Evolutionary conservation across 257 asterid genomes (phyloP).

Genomic region (Plantago ovata): DNA sequence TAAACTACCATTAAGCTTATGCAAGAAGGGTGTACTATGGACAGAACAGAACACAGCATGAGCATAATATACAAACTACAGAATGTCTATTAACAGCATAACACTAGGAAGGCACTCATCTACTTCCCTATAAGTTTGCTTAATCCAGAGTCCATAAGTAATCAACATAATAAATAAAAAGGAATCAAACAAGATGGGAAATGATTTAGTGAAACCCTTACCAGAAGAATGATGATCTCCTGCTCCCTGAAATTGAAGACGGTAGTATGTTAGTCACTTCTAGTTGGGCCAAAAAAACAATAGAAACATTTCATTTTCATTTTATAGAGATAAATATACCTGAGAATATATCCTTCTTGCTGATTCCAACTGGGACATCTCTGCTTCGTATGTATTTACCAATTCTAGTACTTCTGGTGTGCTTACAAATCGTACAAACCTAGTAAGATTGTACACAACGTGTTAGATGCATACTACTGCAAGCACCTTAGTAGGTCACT

Average conservation of each 20-base stretch:
- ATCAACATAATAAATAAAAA: too few relatives aligned
- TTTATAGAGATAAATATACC: constrained; percentile 30
- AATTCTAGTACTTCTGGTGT: constrained; percentile 85
- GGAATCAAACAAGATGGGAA: too few relatives aligned
- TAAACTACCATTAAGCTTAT: too few relatives aligned
- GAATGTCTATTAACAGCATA: too few relatives aligned
- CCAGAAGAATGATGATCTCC: constrained; percentile 55
- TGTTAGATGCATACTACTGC: constrained; percentile 8
- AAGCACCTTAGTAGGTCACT: constrained; percentile 11
- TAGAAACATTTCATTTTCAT: constrained; percentile 5
- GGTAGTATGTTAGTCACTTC: constrained; percentile 23
- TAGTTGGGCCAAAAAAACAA: constrained; percentile 1
- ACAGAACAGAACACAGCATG: too few relatives aligned
- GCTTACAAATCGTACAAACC: constrained; percentile 91
- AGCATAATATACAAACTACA: too few relatives aligned
- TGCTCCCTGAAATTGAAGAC: constrained; percentile 55
- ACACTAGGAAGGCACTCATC: too few relatives aligned
- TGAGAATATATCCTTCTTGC: constrained; percentile 77
- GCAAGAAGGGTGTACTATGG: too few relatives aligned
- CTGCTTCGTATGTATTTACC: constrained; percentile 68
- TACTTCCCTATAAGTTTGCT: too few relatives aligned
- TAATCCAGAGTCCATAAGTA: too few relatives aligned
- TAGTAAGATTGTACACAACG: constrained; percentile 20
- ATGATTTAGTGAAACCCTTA: constrained; percentile 22
- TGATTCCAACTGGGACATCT: constrained; percentile 91